These are phyloP conservation scores for Incumbomyces lentus DNA, from an alignment of 2,329 filamentous ascomycete genomes.

Conservation along the genomic window DNA sequence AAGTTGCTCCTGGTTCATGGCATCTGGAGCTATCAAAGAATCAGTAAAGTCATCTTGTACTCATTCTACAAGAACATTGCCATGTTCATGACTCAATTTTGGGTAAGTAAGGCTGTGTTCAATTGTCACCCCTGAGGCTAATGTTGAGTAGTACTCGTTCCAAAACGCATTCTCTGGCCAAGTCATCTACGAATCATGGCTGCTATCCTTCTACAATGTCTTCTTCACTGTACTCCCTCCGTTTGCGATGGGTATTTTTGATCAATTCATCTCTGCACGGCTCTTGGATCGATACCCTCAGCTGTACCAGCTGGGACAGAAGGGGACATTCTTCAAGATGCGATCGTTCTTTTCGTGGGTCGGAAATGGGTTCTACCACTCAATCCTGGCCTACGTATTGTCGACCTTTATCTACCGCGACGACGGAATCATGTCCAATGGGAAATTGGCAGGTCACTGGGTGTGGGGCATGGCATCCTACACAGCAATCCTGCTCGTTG, in stretches of 20 bases:
- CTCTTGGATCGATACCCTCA: conserved; percentile 92
- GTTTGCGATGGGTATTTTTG: conserved; percentile 88
- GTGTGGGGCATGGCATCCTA: conserved; percentile 96
- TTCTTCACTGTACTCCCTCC: conserved; percentile 93
- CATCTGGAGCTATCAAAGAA: conserved; percentile 92
- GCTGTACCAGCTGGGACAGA: conserved; percentile 85
- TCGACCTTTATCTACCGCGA: conserved; percentile 69
- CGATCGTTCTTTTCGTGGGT: conserved; percentile 92
- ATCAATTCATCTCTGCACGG: conserved; percentile 92
- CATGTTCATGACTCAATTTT: conserved; percentile 98
- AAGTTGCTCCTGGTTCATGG: conserved; percentile 93
- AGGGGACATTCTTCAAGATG: conserved; percentile 85
- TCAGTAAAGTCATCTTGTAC: conserved; percentile 94
- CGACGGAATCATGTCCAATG: conserved; percentile 69
- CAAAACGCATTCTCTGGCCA: conserved; percentile 97
- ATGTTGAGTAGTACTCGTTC: conserved; percentile 64
- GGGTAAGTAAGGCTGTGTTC: conserved; percentile 48
- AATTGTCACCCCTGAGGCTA: conserved; percentile 3
- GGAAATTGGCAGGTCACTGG: conserved; percentile 83
- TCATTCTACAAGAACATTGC: conserved; percentile 99
- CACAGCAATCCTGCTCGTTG: conserved; percentile 83
- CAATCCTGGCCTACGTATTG: conserved; percentile 80
- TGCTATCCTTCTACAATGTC: conserved; percentile 98
- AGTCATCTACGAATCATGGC: conserved; percentile 99
- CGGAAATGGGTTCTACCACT: conserved; percentile 89